Percentiles rank a stretch among this genome's conserved stretches.
phyloP scores from a whole-genome alignment of 192 early-diverging fungal genomes.

The Backusella tuberculispora region DNA sequence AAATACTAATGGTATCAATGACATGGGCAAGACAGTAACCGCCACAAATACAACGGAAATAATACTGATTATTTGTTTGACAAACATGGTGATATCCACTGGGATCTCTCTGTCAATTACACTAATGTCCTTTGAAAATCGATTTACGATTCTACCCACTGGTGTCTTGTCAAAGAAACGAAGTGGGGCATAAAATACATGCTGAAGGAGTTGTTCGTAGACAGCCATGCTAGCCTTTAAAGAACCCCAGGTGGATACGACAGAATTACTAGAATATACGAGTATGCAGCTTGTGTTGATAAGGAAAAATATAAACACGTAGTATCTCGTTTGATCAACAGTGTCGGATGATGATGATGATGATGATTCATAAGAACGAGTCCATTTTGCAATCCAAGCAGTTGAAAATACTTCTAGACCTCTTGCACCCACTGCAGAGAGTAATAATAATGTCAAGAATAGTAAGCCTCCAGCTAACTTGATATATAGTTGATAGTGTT shows the following conservation, averaged over 20 bases:
- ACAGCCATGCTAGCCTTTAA: constrained; percentile 59
- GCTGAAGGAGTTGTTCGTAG: constrained; percentile 58
- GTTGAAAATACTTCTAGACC: constrained; percentile 53
- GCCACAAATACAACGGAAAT: constrained; percentile 60
- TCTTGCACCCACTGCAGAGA: constrained; percentile 48
- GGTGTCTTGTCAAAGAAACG: constrained; percentile 90
- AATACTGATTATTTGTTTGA: constrained; percentile 50
- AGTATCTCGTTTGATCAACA: constrained; percentile 28
- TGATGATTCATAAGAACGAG: constrained; percentile 37
- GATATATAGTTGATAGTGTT: constrained; percentile 81
- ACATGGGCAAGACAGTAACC: constrained; percentile 62
- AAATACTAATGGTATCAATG: constrained; percentile 50
- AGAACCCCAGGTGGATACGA: constrained; percentile 42
- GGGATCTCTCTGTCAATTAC: constrained; percentile 67
- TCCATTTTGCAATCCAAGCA: constrained; percentile 70
- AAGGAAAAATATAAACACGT: constrained; percentile 61
- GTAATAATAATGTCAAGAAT: constrained; percentile 60
- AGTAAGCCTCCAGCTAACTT: constrained; percentile 57
- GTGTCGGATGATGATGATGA: neutral
- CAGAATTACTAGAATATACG: constrained; percentile 28
- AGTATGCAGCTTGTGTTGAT: constrained; percentile 44
- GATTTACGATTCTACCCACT: constrained; percentile 85
- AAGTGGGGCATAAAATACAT: constrained; percentile 70
- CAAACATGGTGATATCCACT: constrained; percentile 49
- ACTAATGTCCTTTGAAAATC: constrained; percentile 87